These are phyloP conservation scores for Coleophoma eucalyptorum DNA, from an alignment of 2,329 filamentous ascomycete genomes.

Conservation along the genomic window DNA sequence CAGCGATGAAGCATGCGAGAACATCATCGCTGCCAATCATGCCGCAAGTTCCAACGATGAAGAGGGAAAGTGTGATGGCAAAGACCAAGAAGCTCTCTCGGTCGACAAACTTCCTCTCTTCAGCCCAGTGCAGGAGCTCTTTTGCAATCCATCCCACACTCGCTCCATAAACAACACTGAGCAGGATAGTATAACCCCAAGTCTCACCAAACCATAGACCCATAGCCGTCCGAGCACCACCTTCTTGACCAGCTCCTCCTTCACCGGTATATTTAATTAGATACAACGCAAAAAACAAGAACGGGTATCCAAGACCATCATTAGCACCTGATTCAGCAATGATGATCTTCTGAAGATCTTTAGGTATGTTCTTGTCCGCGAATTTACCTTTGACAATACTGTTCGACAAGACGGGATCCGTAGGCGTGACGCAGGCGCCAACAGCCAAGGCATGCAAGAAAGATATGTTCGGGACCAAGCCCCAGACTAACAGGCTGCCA, in stretches of 20 bases:
- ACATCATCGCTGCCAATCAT: conserved; percentile 90
- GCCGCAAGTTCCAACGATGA: conserved; percentile 85
- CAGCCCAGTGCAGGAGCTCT: conserved; percentile 78
- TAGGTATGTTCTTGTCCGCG: conserved; percentile 85
- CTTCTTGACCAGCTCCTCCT: conserved; percentile 47
- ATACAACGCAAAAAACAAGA: conserved; percentile 81
- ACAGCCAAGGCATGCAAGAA: conserved; percentile 79
- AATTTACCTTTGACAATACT: conserved; percentile 93
- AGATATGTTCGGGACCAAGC: conserved; percentile 63
- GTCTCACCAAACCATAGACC: conserved; percentile 83
- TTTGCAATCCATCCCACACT: conserved; percentile 78
- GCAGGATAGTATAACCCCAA: conserved; percentile 75
- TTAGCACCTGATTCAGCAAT: conserved; percentile 82
- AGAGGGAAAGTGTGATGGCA: conserved; percentile 78
- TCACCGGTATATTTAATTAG: conserved; percentile 71
- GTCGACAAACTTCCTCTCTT: conserved; percentile 66
- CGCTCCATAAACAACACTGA: conserved; percentile 76
- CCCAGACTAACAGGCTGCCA: conserved; percentile 78
- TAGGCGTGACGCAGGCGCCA: conserved; percentile 86
- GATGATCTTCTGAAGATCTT: conserved; percentile 75
- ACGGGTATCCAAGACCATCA: conserved; percentile 78
- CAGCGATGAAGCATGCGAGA: conserved; percentile 87
- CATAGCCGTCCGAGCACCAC: conserved; percentile 63
- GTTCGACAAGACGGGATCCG: conserved; percentile 83
- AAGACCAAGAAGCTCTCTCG: conserved; percentile 39